These are phyloP conservation scores for Phylloporus sp. DNA, from an alignment of 768 basidiomycete species.

Conservation along the genomic window DNA sequence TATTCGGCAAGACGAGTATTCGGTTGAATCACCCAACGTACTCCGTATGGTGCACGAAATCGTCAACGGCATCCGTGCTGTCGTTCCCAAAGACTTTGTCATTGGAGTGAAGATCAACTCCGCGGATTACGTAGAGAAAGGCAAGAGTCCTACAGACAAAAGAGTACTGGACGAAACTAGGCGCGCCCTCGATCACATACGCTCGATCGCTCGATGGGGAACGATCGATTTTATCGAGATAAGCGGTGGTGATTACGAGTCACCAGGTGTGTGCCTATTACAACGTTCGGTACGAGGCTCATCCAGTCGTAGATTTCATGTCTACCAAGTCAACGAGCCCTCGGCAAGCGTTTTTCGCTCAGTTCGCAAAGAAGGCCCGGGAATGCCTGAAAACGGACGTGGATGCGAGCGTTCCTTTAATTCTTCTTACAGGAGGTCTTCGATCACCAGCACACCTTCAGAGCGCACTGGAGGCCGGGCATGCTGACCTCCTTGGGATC, in stretches of 20 bases:
- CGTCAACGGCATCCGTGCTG: constrained; percentile 48
- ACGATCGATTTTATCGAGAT: constrained; percentile 81
- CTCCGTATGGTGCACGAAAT: constrained; percentile 59
- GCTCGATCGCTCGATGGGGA: constrained; percentile 56
- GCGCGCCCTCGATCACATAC: constrained; percentile 57
- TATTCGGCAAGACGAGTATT: constrained; percentile 57
- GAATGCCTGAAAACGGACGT: constrained; percentile 35
- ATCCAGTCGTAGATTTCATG: constrained; percentile 42
- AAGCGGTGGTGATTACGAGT: constrained; percentile 83
- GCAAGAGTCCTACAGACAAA: constrained; percentile 26
- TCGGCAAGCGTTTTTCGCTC: constrained; percentile 71
- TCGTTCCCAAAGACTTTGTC: constrained; percentile 54
- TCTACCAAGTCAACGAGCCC: constrained; percentile 14
- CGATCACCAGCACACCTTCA: constrained; percentile 52
- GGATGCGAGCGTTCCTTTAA: constrained; percentile 41
- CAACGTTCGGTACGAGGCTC: not conserved
- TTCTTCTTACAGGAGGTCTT: constrained; percentile 81
- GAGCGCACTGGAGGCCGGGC: constrained; percentile 44
- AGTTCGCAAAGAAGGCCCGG: constrained; percentile 57
- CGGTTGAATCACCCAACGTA: constrained; percentile 35
- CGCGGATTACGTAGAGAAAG: constrained; percentile 57
- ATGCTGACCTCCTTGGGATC: constrained; percentile 74
- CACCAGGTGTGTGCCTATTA: constrained; percentile 46
- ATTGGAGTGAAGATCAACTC: constrained; percentile 79
- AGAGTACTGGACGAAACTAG: constrained; percentile 23